Evolutionary conservation across 805 yeast species (phyloP), one percentile per base, ranked within the genome.

Genomic region (Yarrowia deformans): DNA sequence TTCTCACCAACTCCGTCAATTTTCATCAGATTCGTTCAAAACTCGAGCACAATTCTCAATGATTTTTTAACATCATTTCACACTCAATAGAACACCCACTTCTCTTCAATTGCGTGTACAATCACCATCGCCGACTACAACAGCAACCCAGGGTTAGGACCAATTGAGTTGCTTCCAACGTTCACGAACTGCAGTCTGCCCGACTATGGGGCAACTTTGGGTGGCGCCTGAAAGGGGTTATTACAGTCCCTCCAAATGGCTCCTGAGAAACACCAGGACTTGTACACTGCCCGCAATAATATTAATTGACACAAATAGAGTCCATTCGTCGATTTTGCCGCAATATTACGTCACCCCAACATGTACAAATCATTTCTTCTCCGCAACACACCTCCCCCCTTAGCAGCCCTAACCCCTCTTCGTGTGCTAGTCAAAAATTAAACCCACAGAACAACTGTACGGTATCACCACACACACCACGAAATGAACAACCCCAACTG

Each of bases 401-500:
- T 10, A 35, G 23, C 48, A 16, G 16, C 63, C 63, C 48, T 40
- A 56, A 40, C 60, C 60, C 45, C 45, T 45, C 29, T 23, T 19
- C 49, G 49, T 9, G 29, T 45, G 49, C 6, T 45, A 45, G 49
- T 19, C 49, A 23, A 56, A 40, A 40, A 40, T 29, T 49, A 49
- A 49, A 23, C 63, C 42, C 37, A 32, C 54, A 29, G 19, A 23
- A 23, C 29, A 23, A 23, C 29, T 23, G 29, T 23, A 19, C 32
- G 29, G 16, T 16, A 56, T 48, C 48, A 40, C 48, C 64, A 39
- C 64, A 34, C 8, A 23, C 66, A 45, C 35, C 49, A 34, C 66
- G 29, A 34, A 42, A 60, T 60, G 66, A 60, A 60, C 52, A 60
- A 60, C 66, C 66, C 50, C 50, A 60, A 60, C 66, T 63, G 68